Percentiles rank a stretch among this genome's conserved stretches.
Conservation (phyloP, 805 yeast species). For the Metschnikowia matae region DNA sequence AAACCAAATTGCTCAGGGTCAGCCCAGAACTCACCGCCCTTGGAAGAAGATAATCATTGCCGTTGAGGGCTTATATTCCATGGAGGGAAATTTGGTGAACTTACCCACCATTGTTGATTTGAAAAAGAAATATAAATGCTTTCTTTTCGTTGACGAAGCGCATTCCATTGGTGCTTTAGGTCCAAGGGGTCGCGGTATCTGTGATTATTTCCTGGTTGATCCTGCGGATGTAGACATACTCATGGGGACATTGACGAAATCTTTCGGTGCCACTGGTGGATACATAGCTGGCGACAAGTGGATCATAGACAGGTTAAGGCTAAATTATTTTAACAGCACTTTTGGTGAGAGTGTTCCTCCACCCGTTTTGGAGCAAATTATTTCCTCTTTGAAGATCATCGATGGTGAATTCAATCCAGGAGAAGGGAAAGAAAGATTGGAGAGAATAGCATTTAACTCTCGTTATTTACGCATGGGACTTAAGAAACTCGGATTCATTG, state of each 20-base stretch:
- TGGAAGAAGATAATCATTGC: constrained; percentile 86
- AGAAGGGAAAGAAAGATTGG: constrained; percentile 86
- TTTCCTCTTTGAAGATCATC: constrained; percentile 72
- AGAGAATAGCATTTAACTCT: constrained; percentile 93
- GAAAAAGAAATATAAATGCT: constrained; percentile 81
- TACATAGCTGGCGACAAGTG: constrained; percentile 76
- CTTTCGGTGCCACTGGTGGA: constrained; percentile 99
- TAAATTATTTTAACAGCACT: constrained; percentile 65
- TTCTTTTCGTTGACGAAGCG: constrained; percentile 92
- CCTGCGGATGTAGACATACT: constrained; percentile 76
- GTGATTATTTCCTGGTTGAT: constrained; percentile 83
- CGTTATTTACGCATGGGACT: constrained; percentile 88
- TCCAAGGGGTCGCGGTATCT: constrained; percentile 87
- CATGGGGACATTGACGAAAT: constrained; percentile 97
- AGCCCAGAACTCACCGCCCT: constrained; percentile 92
- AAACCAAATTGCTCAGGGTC: constrained; percentile 88
- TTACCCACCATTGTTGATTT: constrained; percentile 71
- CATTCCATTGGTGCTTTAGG: constrained; percentile 99
- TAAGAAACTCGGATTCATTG: constrained; percentile 89
- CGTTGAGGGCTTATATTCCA: constrained; percentile 88
- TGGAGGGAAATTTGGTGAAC: constrained; percentile 89
- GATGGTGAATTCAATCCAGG: constrained; percentile 83
- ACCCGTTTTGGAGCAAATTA: constrained; percentile 84
- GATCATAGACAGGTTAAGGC: constrained; percentile 69
- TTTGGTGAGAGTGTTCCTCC: constrained; percentile 90